Evolutionary conservation across 305 asterid species (phyloP).

Genomic region (Striga hermonthica): DNA sequence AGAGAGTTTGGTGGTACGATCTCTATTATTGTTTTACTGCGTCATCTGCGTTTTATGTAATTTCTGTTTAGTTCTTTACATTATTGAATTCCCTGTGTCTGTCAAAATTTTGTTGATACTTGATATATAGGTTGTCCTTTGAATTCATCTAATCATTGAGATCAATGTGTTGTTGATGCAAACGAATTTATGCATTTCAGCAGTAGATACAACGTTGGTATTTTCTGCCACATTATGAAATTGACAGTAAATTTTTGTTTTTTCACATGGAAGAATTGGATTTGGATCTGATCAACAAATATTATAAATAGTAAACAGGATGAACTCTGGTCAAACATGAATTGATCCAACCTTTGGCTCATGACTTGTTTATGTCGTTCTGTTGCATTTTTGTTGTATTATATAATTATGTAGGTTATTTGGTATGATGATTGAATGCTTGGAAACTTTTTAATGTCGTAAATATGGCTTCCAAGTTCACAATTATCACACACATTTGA

Average conservation of each 20-base stretch:
- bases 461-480: neutral
- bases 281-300: neutral
- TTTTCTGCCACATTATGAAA: neutral
- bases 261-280: neutral
- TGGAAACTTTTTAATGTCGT: neutral
- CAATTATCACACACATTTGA: neutral
- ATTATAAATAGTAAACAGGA: neutral
- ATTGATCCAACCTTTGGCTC: neutral
- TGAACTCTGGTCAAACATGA: neutral
- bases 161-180: slow-evolving; percentile 1
- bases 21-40: slow-evolving; percentile 12
- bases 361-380: neutral
- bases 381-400: neutral
- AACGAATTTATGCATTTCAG: neutral
- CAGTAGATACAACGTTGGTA: neutral
- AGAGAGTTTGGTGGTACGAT: slow-evolving; percentile 67
- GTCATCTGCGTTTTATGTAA: neutral
- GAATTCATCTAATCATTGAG: neutral
- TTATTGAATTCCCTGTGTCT: neutral
- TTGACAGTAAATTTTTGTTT: neutral
- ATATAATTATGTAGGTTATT: neutral
- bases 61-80: neutral
- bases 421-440: neutral
- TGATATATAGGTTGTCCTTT: neutral
- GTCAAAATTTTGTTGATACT: neutral